Conservation (phyloP, 768 basidiomycete species). For the Dendrothele bispora region DNA sequence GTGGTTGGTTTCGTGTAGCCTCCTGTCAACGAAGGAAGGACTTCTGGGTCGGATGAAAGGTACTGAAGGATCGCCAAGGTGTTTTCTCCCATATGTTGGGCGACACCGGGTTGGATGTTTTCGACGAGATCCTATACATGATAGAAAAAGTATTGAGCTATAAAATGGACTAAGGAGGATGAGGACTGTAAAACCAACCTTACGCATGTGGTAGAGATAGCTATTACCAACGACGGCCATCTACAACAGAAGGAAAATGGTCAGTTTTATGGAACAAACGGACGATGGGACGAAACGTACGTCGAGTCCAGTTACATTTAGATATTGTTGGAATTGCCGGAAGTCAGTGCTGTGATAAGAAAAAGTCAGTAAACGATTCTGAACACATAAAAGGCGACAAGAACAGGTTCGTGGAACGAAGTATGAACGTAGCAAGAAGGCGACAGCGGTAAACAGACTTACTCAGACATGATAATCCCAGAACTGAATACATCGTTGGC, state of each 20-base stretch:
- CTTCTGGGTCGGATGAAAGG: constrained; percentile 79
- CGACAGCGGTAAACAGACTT: too few relatives aligned
- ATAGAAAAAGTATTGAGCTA: too few relatives aligned
- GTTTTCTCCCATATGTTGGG: constrained; percentile 89
- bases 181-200: constrained; percentile 44
- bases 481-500: constrained; percentile 94
- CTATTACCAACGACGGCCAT: constrained; percentile 92
- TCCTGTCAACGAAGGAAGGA: too few relatives aligned
- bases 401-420: too few relatives aligned
- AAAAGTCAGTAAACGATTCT: not conserved
- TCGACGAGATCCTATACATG: constrained; percentile 50
- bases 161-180: too few relatives aligned
- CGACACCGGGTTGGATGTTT: constrained; percentile 61
- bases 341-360: constrained; percentile 77
- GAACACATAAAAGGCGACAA: too few relatives aligned
- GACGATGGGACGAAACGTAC: constrained; percentile 39
- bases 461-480: constrained; percentile 90
- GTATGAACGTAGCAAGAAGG: too few relatives aligned
- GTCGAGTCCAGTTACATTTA: constrained; percentile 90
- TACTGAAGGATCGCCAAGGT: constrained; percentile 74
- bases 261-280: not conserved
- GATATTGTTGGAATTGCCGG: constrained; percentile 87
- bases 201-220: constrained; percentile 92
- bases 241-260: constrained; percentile 33
- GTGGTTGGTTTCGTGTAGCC: constrained; percentile 56